Evolutionary conservation across 768 basidiomycete species (phyloP), one percentile per base, ranked within the genome.

Genomic region (Trametes gibbosa): DNA sequence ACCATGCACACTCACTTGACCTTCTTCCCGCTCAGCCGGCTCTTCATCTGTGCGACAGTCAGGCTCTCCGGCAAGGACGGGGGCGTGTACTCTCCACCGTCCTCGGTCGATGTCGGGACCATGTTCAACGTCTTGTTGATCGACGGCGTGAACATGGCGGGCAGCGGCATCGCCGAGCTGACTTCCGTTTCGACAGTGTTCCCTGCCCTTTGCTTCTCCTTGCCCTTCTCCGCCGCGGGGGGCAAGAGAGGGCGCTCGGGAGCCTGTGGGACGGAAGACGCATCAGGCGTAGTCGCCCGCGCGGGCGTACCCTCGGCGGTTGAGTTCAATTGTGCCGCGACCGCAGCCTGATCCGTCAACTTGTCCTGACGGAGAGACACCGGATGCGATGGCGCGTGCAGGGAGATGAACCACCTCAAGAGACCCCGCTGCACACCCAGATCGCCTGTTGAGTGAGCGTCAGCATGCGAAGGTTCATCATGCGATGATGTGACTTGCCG

Each of bases 381-480:
- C 1, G 70, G 68, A 66, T 83, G 76, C 2, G 75, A 69, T 3
- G 84, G 76, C 6, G 81, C 80, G 69, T 90, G 85, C 17, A 81
- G 75, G 4, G 86, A 77, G 29, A 89, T 73, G 68, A 84, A 79
- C 89, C 89, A 90, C 35, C 84, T 79, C 50, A 85, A 70, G 19
- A 90, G 51, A 21, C 89, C 89, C 19, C 85, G 78, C 67, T 95
- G 92, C 0, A 95, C 87, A 14, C 92, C 92, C 16, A 95, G 79
- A 65, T 95, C 93, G 8, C 92, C 87, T 87, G 69, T 19, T 16
- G 32, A 24, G 32, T 29, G 45, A 25, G 23, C 17, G 46, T 46
- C 2, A 35, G 53, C n/a, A 14, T 12, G 37, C n/a, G 37, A 32
- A 32, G 29, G 5, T 37, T 59, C 74, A 75, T 73, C 61, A 16